Evolutionary conservation across 495 filamentous ascomycete genomes (phyloP), one percentile per base, ranked within the genome.

Genomic region (Amniculicola lignicola): DNA sequence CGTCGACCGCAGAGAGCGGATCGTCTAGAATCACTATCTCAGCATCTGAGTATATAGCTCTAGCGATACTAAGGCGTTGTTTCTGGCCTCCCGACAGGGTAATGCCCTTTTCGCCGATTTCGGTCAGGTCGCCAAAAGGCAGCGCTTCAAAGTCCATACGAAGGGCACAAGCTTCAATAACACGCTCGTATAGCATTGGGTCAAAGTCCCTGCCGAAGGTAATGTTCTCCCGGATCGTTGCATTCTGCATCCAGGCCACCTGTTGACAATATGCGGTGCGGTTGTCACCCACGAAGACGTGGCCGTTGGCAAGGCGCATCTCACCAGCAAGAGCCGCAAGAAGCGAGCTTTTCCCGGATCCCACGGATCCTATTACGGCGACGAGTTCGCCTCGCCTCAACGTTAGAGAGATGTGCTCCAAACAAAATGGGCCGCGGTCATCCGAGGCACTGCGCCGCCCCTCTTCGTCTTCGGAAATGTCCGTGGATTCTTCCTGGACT

Each of bases 11-110:
- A 33, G 83, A 88, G 0, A 93, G 96, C 18, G 90, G 89, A 70
- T 98, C 93, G 64, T 98, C 93, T n/a, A 98, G 80, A 2, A 98
- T 72, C 0, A 98, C 75, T 61, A 98, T 87, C 73, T 92, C 94
- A 15, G 93, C 89, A 64, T 96, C 85, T 38, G 83, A 87, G 29
- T 96, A 89, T 51, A 77, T 31, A 15, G 74, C 73, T 24, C 74
- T 61, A 7, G 74, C 74, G 3, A 77, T 63, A 14, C 68, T 61
- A 65, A 86, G 40, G 31, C 84, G 77, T 50, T 85, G 82, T 49
- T 79, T 80, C 61, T 86, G 84, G 0, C 84, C 84, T 7, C 84
- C 84, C n/a, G 79, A 82, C 0, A 88, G 71, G 0, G 79, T 83
- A 40, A 82, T 77, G 11, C 84, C 84, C 63, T 79, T 76, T 56